A percentile compares a stretch with the other conserved stretches of the same genome.
Conservation (phyloP, 2,329 filamentous ascomycete species). For the Trichoderma aggressivum region DNA sequence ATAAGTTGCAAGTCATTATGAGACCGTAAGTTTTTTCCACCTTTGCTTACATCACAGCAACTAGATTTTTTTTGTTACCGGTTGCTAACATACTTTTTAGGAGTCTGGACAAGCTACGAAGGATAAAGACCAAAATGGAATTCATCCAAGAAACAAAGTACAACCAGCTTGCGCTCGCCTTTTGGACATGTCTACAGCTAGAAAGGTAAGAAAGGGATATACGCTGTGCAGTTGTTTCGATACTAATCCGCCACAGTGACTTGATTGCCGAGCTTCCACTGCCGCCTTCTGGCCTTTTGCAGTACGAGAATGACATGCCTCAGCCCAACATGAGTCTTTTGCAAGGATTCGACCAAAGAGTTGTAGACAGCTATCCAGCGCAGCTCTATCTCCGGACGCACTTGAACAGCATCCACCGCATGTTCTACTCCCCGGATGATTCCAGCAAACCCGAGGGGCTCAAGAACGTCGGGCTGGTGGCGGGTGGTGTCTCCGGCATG, state of each 20-base stretch:
- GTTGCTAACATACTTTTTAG: slow-evolving; percentile 29
- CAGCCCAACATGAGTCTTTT: slow-evolving; percentile 56
- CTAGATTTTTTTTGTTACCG: not conserved
- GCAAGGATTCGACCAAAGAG: slow-evolving; percentile 42
- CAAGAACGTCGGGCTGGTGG: slow-evolving; percentile 45
- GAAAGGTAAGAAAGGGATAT: slow-evolving; percentile 61
- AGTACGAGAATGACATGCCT: slow-evolving; percentile 62
- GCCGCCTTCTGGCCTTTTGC: slow-evolving; percentile 59
- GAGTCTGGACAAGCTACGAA: slow-evolving; percentile 48
- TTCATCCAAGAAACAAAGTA: slow-evolving; percentile 42
- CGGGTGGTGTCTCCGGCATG: slow-evolving; percentile 41
- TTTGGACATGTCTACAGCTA: slow-evolving; percentile 90
- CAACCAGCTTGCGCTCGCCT: slow-evolving; percentile 71
- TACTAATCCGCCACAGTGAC: slow-evolving; percentile 55
- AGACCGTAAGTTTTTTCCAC: slow-evolving; percentile 57
- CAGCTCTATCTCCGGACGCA: slow-evolving; percentile 64
- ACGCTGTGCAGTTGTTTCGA: not conserved
- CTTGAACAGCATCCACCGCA: slow-evolving; percentile 60
- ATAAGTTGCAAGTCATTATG: slow-evolving; percentile 67
- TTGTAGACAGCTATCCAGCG: slow-evolving; percentile 59
- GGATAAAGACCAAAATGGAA: slow-evolving; percentile 36
- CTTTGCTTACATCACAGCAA: not conserved
- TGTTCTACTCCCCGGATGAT: slow-evolving; percentile 50
- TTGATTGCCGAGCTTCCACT: slow-evolving; percentile 80
- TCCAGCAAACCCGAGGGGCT: slow-evolving; percentile 36